These are phyloP conservation scores for Azolla pinnata DNA, from an alignment of 75 land plant genomes.

Conservation along the genomic window DNA sequence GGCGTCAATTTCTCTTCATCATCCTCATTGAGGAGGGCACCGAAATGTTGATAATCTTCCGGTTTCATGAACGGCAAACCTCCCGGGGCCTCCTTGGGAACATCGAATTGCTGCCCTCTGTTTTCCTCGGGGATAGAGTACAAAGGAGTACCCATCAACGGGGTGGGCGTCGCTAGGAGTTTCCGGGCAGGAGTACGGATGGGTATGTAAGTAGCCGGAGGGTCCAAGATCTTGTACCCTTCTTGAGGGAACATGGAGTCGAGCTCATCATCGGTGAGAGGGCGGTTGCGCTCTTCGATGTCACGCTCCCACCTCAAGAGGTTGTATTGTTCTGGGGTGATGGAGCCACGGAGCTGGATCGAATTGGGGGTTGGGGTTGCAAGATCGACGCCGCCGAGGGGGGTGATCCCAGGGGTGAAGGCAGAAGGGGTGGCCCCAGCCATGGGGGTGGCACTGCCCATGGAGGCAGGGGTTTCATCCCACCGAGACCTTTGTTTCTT, in stretches of 20 bases:
- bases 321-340: constrained; percentile 91
- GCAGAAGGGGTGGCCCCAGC: constrained; percentile 71
- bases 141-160: constrained; percentile 68
- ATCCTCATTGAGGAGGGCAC: constrained; percentile 70
- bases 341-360: constrained; percentile 52
- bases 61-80: constrained; percentile 95
- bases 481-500: constrained; percentile 90
- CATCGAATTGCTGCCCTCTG: constrained; percentile 87
- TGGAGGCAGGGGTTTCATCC: constrained; percentile 95
- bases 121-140: constrained; percentile 93
- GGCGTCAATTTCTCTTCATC: constrained; percentile 88
- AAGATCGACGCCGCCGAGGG: constrained; percentile 80
- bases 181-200: constrained; percentile 97
- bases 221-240: constrained; percentile 83
- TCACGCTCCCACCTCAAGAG: constrained; percentile 91
- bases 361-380: constrained; percentile 84
- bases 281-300: constrained; percentile 88
- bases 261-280: constrained; percentile 83
- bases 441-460: constrained; percentile 86
- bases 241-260: constrained; percentile 94
- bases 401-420: constrained; percentile 85
- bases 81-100: constrained; percentile 86
- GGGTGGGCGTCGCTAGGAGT: constrained; percentile 90
- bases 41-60: constrained; percentile 91
- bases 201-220: constrained; percentile 88